These are phyloP conservation scores for Picea engelmannii DNA, from an alignment of 83 land plant genomes.

Conservation along the genomic window DNA sequence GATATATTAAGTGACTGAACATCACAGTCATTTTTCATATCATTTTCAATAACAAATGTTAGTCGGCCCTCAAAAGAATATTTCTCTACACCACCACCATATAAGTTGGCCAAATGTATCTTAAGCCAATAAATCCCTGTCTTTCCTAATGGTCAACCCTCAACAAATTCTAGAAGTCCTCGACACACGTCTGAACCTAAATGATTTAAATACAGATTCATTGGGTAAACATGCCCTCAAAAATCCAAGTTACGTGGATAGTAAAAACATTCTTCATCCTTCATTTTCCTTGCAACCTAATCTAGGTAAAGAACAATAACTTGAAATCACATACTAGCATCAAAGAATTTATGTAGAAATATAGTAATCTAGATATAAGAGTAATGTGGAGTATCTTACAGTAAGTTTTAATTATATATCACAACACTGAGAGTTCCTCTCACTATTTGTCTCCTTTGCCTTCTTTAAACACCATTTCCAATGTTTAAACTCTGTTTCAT, in stretches of 20 bases:
- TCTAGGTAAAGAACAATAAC: background rate
- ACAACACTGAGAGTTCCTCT: constrained; percentile 36
- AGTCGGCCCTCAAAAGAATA: no score
- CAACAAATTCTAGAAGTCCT: no score
- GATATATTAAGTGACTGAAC: no score
- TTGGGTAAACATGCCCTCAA: no score
- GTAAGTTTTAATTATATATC: constrained; percentile 89
- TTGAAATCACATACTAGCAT: background rate
- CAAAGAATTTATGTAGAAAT: background rate
- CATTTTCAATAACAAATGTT: no score
- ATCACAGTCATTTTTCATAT: no score
- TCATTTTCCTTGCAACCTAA: constrained; percentile 90
- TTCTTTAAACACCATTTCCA: constrained; percentile 64
- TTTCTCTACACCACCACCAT: no score
- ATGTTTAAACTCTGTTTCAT: constrained; percentile 47
- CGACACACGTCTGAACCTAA: no score
- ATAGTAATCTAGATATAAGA: constrained; percentile 1
- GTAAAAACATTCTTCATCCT: constrained; percentile 85
- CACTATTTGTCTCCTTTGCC: constrained; percentile 67
- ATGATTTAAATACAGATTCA: no score
- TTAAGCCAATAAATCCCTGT: no score
- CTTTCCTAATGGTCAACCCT: no score
- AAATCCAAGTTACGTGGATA: constrained; percentile 39
- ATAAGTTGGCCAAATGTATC: no score
- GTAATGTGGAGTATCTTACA: constrained; percentile 45